Conservation (phyloP, 495 filamentous ascomycete species). For the Aspergillus bridgeri region DNA sequence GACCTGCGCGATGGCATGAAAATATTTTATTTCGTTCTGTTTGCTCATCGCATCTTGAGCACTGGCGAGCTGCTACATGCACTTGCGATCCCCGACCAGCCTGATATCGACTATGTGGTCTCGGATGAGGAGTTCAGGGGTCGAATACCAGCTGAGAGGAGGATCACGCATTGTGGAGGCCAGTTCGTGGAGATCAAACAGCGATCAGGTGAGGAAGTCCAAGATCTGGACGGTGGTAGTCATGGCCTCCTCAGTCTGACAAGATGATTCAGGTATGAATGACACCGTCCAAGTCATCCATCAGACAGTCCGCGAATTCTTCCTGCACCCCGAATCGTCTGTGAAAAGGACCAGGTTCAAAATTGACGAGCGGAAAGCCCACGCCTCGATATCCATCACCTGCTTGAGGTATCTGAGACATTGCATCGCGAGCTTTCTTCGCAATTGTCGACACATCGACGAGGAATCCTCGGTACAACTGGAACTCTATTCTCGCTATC, state of each 20-base stretch:
- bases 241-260: too few species aligned
- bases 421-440: not conserved
- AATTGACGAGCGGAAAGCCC: not conserved
- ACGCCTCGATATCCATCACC: not conserved
- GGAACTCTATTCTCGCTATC: not conserved
- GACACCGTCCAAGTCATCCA: conserved; percentile 9
- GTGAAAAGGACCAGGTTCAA: not conserved
- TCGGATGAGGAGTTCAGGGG: not conserved
- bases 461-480: not conserved
- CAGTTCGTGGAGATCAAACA: conserved; percentile 10
- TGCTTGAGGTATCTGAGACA: conserved; percentile 1
- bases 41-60: conserved; percentile 1
- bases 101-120: not conserved
- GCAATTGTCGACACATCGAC: not conserved
- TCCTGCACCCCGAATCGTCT: not conserved
- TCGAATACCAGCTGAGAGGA: not conserved
- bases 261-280: not conserved
- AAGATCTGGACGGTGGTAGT: not conserved
- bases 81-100: conserved; percentile 1
- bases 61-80: conserved; percentile 4
- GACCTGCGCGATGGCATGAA: not conserved
- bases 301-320: conserved; percentile 12
- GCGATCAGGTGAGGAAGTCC: not conserved
- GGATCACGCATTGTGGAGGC: conserved; percentile 5
- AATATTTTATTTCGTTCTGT: conserved; percentile 8